Conservation (phyloP, 208 protist species). For the Trypanosoma melophagium region DNA sequence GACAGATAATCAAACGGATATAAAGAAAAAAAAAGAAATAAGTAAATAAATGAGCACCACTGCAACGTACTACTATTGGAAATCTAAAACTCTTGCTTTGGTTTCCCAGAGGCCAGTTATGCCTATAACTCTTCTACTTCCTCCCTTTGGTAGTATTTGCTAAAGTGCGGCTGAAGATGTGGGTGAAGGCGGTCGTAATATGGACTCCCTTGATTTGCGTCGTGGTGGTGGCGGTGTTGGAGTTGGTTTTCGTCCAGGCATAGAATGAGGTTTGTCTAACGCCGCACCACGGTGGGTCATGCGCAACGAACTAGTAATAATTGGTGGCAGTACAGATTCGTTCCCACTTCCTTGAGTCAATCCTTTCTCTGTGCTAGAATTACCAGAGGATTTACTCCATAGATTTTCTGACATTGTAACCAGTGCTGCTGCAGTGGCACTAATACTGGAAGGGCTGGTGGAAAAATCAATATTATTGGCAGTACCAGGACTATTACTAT, state of each 20-base stretch:
- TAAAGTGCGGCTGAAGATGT: background rate
- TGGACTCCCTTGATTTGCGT: background rate
- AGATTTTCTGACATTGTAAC: slow-evolving; percentile 32
- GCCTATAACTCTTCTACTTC: background rate
- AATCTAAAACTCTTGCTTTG: too few relatives aligned
- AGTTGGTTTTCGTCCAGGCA: background rate
- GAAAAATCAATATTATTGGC: background rate
- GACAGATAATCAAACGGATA: slow-evolving; percentile 8
- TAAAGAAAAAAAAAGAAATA: too few relatives aligned
- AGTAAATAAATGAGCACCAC: too few relatives aligned
- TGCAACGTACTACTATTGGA: too few relatives aligned
- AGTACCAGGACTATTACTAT: background rate
- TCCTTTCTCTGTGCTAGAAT: background rate
- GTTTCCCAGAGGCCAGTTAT: too few relatives aligned
- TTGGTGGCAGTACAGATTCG: slow-evolving; percentile 1
- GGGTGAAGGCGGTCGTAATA: too few relatives aligned
- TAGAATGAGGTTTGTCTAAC: background rate
- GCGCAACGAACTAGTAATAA: background rate
- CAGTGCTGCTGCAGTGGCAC: slow-evolving; percentile 15
- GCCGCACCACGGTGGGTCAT: background rate
- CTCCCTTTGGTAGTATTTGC: background rate
- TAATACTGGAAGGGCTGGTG: background rate
- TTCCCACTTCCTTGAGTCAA: background rate
- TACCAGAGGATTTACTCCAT: slow-evolving; percentile 19
- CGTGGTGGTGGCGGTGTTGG: slow-evolving; percentile 11